These are phyloP conservation scores for Globisporangium uncinulatum DNA, from an alignment of 352 stramenopile genomes.

Conservation along the genomic window DNA sequence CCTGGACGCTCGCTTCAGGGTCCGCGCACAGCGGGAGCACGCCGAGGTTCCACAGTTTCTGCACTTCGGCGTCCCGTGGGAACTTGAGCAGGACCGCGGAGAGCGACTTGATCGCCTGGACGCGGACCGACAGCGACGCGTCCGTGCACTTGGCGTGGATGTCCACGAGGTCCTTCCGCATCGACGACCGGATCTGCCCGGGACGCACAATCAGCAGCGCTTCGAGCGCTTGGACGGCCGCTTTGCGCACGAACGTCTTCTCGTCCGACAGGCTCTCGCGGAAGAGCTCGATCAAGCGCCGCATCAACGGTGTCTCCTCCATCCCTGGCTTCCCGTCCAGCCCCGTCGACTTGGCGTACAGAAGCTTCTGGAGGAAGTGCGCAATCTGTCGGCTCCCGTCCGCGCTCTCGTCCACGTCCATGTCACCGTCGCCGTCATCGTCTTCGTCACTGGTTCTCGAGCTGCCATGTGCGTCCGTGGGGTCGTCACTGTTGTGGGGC, in stretches of 20 bases:
- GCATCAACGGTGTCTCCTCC: constrained; percentile 63
- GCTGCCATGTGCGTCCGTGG: neutral
- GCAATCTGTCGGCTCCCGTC: constrained; percentile 29
- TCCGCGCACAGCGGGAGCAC: constrained; percentile 81
- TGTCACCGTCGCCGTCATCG: constrained; percentile 7
- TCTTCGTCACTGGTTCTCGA: constrained; percentile 9
- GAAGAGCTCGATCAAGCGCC: constrained; percentile 64
- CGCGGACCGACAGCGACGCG: constrained; percentile 66
- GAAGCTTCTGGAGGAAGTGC: constrained; percentile 37
- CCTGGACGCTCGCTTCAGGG: constrained; percentile 69
- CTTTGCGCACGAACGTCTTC: constrained; percentile 79
- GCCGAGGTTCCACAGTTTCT: constrained; percentile 80
- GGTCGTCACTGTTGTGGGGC: constrained; percentile 1
- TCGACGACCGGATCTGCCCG: constrained; percentile 39
- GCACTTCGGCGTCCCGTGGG: constrained; percentile 54
- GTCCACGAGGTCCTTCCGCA: constrained; percentile 63
- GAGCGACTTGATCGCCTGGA: constrained; percentile 80
- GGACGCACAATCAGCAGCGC: constrained; percentile 55
- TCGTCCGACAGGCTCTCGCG: constrained; percentile 69
- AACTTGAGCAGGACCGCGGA: constrained; percentile 74
- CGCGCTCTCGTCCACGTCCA: neutral
- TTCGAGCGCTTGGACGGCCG: constrained; percentile 73
- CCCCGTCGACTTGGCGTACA: constrained; percentile 34
- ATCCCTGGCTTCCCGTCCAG: constrained; percentile 22
- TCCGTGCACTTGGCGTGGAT: constrained; percentile 76